A percentile compares a stretch with the other conserved stretches of the same genome.
These are phyloP conservation scores for Trichoderma sp. DNA, from an alignment of 2,329 filamentous ascomycete species.

Conservation along the genomic window DNA sequence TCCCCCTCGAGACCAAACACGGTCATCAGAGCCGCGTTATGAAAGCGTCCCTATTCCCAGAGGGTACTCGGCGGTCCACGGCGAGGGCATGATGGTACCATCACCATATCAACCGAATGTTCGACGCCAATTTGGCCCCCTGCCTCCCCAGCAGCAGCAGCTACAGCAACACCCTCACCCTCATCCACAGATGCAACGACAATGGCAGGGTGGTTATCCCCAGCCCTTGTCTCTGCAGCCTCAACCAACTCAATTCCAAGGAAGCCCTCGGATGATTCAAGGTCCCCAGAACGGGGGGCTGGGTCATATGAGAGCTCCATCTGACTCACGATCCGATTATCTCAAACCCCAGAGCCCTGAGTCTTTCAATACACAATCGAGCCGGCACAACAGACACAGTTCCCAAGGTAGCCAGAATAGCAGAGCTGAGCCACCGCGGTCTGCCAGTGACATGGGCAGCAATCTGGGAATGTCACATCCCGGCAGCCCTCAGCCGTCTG, in stretches of 20 bases:
- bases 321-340: not conserved
- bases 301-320: not conserved
- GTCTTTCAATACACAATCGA: not conserved
- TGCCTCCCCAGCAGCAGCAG: not conserved
- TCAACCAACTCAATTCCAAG: not conserved
- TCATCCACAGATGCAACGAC: not conserved
- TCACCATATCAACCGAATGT: conserved; percentile 30
- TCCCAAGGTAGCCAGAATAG: not conserved
- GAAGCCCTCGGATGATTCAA: not conserved
- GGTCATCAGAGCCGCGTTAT: conserved; percentile 35
- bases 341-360: not conserved
- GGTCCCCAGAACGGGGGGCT: not conserved
- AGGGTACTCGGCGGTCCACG: conserved; percentile 38
- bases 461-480: not conserved
- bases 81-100: conserved; percentile 34
- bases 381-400: conserved; percentile 1
- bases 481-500: conserved; percentile 4
- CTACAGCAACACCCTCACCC: not conserved
- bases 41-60: conserved; percentile 39
- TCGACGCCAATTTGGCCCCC: conserved; percentile 12
- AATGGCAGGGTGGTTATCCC: not conserved
- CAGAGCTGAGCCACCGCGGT: not conserved
- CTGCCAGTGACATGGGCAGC: not conserved
- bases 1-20: not conserved
- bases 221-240: not conserved